Base-by-base conservation (phyloP, 2,329 filamentous ascomycete genomes). In the Exutisphaerella laricina region DNA sequence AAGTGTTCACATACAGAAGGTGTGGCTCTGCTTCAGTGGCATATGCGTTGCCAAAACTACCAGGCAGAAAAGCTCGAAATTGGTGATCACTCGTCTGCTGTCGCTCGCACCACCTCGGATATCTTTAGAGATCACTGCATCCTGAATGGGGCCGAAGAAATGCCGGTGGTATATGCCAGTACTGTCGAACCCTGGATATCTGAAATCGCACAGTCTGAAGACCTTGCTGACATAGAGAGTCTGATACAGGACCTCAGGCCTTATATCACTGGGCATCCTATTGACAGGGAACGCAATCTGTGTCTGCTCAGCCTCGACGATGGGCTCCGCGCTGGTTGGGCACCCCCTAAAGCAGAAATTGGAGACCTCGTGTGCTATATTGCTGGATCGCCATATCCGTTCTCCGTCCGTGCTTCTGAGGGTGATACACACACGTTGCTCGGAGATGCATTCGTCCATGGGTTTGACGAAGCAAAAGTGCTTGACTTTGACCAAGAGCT, bases 231-330 rank as follows among this genome's bases (percentile, higher is more conserved):
- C 4, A 3, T 33, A 8, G 10, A 16, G 12, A 20, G 4, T 2
- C 2, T 41, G 8, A 16, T 12, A 7, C 31, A 18, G 5, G 10
- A 42, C 20, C 29, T 46, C 7, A 31, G 34, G 10, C 43, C 38
- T 5, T 38, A 46, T n/a, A 30, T 46, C 20, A 46, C 28, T 6
- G 43, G 43, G 10, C 28, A 34, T 29, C 43, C 43, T 2, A 20
- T 37, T 13, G 43, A 46, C 32, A 28, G 43, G 25, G 43, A 46
- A 25, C 32, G 39, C 13, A 9, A 17, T 14, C 23, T 46, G 8
- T 37, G 43, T 18, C 29, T 38, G 2, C 18, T 41, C 18, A n/a
- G 26, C 16, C 13, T 23, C 21, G 9, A 33, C 10, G 9, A 30
- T 10, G 26, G 32, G 7, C 14, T 5, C 10, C 26, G 18, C 22